Percentiles rank a stretch among this genome's conserved stretches.
phyloP scores from a whole-genome alignment of 129 eudicot species.

The Flaveria ramosissima region DNA sequence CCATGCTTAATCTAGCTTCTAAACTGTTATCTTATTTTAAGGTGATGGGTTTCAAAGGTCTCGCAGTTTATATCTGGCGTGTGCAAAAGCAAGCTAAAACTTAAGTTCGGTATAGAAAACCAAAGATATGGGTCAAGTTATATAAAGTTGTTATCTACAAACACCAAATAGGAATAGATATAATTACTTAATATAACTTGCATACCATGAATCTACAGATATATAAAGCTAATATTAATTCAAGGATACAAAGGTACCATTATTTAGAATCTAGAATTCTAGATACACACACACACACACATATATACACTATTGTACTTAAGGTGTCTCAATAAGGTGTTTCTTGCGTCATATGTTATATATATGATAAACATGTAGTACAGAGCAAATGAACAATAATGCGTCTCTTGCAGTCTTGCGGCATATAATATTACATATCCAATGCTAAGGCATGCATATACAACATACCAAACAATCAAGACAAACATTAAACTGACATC shows the following conservation, averaged over 20 bases:
- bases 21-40: neutral
- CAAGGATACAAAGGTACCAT: too few relatives aligned
- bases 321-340: too few relatives aligned
- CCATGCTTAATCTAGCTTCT: neutral
- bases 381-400: neutral
- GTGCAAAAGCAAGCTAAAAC: neutral
- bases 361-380: neutral
- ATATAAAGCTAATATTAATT: neutral
- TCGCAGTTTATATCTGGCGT: neutral
- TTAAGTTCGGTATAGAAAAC: neutral
- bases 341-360: too few relatives aligned
- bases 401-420: neutral
- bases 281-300: neutral
- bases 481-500: neutral
- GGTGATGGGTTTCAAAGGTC: neutral
- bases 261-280: conserved; percentile 3
- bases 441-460: neutral
- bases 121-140: neutral
- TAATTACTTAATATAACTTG: neutral
- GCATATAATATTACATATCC: neutral
- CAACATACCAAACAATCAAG: neutral
- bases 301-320: too few relatives aligned
- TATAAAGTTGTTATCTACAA: neutral
- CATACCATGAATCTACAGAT: neutral
- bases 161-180: neutral